These are phyloP conservation scores for Wakefieldia striispora DNA, from an alignment of 768 basidiomycete genomes.

Conservation along the genomic window DNA sequence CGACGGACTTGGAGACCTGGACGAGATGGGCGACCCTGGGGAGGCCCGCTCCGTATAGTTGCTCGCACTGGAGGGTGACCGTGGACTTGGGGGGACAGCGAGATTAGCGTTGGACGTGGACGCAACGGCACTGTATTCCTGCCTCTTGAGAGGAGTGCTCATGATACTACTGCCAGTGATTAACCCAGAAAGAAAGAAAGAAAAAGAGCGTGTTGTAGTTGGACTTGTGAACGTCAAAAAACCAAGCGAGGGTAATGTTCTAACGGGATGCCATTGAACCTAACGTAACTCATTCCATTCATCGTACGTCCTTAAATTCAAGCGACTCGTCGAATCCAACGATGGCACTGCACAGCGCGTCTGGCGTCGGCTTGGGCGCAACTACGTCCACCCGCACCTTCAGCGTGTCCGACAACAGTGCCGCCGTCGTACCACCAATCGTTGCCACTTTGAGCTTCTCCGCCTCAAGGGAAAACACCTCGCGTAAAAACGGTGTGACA, in stretches of 20 bases:
- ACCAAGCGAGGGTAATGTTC: neutral
- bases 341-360: constrained; percentile 41
- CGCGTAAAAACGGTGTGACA: constrained; percentile 48
- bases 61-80: constrained; percentile 21
- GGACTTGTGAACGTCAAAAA: neutral
- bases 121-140: constrained; percentile 27
- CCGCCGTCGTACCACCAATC: constrained; percentile 67
- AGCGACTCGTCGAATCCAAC: constrained; percentile 15
- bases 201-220: constrained; percentile 22
- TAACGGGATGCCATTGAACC: neutral
- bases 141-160: constrained; percentile 26
- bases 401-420: constrained; percentile 47
- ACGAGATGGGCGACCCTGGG: constrained; percentile 7
- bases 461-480: constrained; percentile 34
- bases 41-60: constrained; percentile 17
- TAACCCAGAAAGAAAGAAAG: neutral
- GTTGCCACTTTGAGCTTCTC: constrained; percentile 45
- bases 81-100: constrained; percentile 14
- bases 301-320: too few relatives aligned
- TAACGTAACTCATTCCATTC: neutral
- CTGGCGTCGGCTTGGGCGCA: constrained; percentile 55
- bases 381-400: constrained; percentile 52
- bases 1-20: constrained; percentile 28
- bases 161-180: constrained; percentile 15
- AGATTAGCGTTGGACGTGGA: constrained; percentile 25